phyloP scores from a whole-genome alignment of 1,284 basidiomycete species.

The Takashimella tepidaria region DNA sequence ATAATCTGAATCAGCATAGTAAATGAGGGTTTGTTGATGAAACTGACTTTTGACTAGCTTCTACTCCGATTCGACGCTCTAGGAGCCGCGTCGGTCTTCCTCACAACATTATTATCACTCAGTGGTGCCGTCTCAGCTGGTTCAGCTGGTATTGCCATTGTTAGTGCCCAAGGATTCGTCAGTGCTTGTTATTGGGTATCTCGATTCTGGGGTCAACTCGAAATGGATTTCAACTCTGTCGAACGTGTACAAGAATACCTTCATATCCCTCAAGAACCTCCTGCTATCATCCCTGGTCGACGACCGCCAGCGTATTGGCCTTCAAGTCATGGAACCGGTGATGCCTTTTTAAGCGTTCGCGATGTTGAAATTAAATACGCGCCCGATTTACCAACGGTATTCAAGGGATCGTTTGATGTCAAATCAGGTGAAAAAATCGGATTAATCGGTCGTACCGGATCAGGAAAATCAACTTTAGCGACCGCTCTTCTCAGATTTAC shows the following conservation, averaged over 20 bases:
- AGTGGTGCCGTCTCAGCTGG: constrained; percentile 65
- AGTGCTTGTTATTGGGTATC: constrained; percentile 47
- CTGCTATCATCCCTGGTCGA: constrained; percentile 60
- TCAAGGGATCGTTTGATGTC: constrained; percentile 70
- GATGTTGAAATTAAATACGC: constrained; percentile 75
- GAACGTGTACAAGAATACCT: constrained; percentile 87
- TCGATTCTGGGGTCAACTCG: constrained; percentile 46
- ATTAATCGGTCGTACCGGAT: constrained; percentile 47
- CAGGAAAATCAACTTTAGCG: constrained; percentile 59
- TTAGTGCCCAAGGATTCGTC: constrained; percentile 50
- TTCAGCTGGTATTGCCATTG: constrained; percentile 77
- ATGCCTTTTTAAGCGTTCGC: constrained; percentile 57
- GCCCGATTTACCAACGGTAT: constrained; percentile 73
- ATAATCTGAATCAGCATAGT: background rate
- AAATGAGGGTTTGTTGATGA: too few relatives aligned
- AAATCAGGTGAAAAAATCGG: constrained; percentile 72
- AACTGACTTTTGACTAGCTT: too few relatives aligned
- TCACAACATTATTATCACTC: constrained; percentile 70
- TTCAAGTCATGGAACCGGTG: constrained; percentile 49
- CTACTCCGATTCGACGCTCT: constrained; percentile 67
- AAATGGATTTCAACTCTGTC: constrained; percentile 64
- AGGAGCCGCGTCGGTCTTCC: constrained; percentile 67
- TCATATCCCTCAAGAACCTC: constrained; percentile 77
- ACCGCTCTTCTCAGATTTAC: constrained; percentile 83
- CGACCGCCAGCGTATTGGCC: constrained; percentile 83